Base-by-base conservation (phyloP, 1,284 basidiomycete genomes). In the Abortiporus biennis region DNA sequence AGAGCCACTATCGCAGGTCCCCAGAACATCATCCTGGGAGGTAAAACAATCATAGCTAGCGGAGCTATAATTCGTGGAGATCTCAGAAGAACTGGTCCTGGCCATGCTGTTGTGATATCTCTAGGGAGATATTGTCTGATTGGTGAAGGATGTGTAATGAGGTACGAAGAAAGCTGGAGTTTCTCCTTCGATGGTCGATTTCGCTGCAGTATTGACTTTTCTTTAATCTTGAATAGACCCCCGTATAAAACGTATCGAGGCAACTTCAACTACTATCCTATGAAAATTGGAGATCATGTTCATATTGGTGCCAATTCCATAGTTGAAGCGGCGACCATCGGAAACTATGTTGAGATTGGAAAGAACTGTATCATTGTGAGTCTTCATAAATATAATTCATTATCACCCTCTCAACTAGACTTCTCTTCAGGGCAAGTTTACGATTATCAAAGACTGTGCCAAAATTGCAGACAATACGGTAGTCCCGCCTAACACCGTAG, bases 211-310 rank as follows among this genome's bases (percentile, higher is more conserved):
- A n/a, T n/a, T n/a, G n/a, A n/a, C n/a, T n/a, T n/a, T n/a, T n/a
- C n/a, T 11, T 12, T 39, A 32, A 88, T n/a, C n/a, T n/a, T n/a
- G n/a, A n/a, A n/a, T n/a, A n/a, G 86, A 48, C 86, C 87, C 13
- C 87, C 89, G 3, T 91, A 91, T 63, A 92, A 92, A 65, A 92
- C 89, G 0, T 92, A 91, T 58, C 79, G 88, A 44, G 89, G 89
- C 39, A 80, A 83, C 45, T 97, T 96, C 74, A 97, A 96, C 54
- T 98, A 96, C 65, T 97, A 98, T 57, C 95, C 96, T 1, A 91
- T 97, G 81, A 93, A 95, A 61, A 82, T 99, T 21, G 90, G 92
- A 2, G 94, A 99, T 64, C 85, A 91, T 59, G 95, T 98, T 20
- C 85, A 92, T 47, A 90, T 99, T 38, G 96, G 95, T 3, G 77